Evolutionary conservation across 441 rosid genomes (phyloP).

Genomic region (Hypseocharis bilobata): DNA sequence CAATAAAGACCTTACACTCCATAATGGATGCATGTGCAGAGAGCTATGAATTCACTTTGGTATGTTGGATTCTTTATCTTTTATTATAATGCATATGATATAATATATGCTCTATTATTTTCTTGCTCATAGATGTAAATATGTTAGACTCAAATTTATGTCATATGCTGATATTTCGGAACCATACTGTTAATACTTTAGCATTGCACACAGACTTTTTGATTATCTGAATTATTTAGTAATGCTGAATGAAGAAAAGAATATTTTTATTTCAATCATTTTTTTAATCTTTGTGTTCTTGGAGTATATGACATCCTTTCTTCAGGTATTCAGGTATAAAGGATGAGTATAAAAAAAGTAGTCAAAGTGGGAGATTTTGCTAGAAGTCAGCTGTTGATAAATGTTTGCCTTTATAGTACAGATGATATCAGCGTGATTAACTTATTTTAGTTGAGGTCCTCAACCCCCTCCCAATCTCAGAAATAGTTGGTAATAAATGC

Average conservation of each 20-base stretch:
- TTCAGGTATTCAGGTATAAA: background rate
- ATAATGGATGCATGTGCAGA: conserved; percentile 45
- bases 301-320: background rate
- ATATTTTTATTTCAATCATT: background rate
- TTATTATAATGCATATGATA: background rate
- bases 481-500: no score
- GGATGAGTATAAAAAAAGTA: background rate
- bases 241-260: background rate
- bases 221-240: background rate
- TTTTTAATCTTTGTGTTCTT: background rate
- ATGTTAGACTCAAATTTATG: background rate
- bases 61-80: conserved; percentile 22
- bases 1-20: conserved; percentile 37
- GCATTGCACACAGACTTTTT: background rate
- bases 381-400: background rate
- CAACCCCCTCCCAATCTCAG: background rate
- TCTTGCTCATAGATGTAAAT: background rate
- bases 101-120: background rate
- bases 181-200: background rate
- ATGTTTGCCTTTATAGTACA: background rate
- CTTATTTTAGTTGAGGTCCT: background rate
- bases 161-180: background rate
- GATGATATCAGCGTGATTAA: background rate
- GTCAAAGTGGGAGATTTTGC: background rate
- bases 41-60: conserved; percentile 55